Percentiles rank a stretch among this genome's conserved stretches.
Evolutionary conservation across 1,139 yeast genomes (phyloP).

Genomic region (Candida mesenterica): DNA sequence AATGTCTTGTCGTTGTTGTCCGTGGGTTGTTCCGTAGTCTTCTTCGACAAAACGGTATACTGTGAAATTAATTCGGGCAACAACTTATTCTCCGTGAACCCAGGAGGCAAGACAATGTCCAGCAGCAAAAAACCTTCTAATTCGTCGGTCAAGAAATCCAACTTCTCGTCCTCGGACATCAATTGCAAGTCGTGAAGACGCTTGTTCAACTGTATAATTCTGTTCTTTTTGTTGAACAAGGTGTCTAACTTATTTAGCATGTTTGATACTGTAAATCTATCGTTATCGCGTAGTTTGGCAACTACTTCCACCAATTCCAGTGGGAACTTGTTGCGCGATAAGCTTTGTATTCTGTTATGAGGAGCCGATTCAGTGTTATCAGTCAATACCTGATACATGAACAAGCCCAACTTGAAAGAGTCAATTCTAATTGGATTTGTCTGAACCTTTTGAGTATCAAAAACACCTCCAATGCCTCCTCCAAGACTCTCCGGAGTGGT

Average conservation of each 20-base stretch:
- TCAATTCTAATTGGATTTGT: slow-evolving; percentile 51
- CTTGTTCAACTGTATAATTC: slow-evolving; percentile 46
- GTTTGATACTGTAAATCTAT: slow-evolving; percentile 9
- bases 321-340: slow-evolving; percentile 6
- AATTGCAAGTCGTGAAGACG: slow-evolving; percentile 55
- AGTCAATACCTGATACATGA: slow-evolving; percentile 47
- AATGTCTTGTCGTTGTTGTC: slow-evolving; percentile 36
- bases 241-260: slow-evolving; percentile 32
- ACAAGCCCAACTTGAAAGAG: slow-evolving; percentile 59
- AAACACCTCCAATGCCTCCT: slow-evolving; percentile 30
- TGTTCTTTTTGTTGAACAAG: slow-evolving; percentile 24
- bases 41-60: slow-evolving; percentile 25
- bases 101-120: slow-evolving; percentile 47
- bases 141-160: slow-evolving; percentile 49
- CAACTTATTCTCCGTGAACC: slow-evolving; percentile 60
- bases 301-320: slow-evolving; percentile 11
- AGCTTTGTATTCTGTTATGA: slow-evolving; percentile 7
- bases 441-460: slow-evolving; percentile 31
- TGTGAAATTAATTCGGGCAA: slow-evolving; percentile 61
- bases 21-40: slow-evolving; percentile 25
- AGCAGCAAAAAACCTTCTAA: slow-evolving; percentile 29
- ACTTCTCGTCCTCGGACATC: slow-evolving; percentile 49
- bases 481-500: slow-evolving; percentile 42
- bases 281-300: slow-evolving; percentile 9
- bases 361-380: slow-evolving; percentile 12